phyloP scores from a whole-genome alignment of 2,329 filamentous ascomycete genomes.

The Talaromyces amestolkiae region DNA sequence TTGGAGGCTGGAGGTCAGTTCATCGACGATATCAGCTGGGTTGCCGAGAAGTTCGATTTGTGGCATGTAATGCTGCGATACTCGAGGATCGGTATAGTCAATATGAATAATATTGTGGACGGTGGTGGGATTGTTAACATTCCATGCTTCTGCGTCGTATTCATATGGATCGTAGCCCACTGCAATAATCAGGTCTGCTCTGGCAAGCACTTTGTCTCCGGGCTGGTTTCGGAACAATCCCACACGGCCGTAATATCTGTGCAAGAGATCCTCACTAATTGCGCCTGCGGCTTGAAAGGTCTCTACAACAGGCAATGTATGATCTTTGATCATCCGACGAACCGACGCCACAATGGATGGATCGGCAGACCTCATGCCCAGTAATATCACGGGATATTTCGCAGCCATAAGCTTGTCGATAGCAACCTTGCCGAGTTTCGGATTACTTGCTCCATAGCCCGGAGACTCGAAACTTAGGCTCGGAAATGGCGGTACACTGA shows the following conservation, averaged over 20 bases:
- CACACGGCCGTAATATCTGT: constrained; percentile 17
- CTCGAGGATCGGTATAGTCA: constrained; percentile 14
- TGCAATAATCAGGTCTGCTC: constrained; percentile 16
- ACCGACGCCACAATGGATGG: constrained; percentile 11
- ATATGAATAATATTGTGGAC: constrained; percentile 18
- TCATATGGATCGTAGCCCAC: constrained; percentile 19
- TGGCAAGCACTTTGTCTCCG: constrained; percentile 15
- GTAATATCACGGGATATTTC: constrained; percentile 17
- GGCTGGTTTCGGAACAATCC: constrained; percentile 19
- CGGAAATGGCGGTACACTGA: constrained; percentile 14
- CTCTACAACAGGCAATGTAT: constrained; percentile 16
- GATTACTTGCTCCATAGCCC: constrained; percentile 15
- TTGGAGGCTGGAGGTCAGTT: constrained; percentile 14
- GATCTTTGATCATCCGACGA: constrained; percentile 17
- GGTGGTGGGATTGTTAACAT: constrained; percentile 15
- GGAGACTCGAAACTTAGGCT: constrained; percentile 17
- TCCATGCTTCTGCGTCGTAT: constrained; percentile 19
- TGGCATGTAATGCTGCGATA: constrained; percentile 19
- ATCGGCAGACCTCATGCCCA: constrained; percentile 18
- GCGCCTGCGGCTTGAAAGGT: constrained; percentile 19
- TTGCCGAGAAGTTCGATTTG: constrained; percentile 18
- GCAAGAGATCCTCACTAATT: constrained; percentile 17
- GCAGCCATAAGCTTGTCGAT: constrained; percentile 14
- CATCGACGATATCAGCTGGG: constrained; percentile 18
- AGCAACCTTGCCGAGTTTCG: constrained; percentile 13